phyloP scores from a whole-genome alignment of 306 rosid genomes.

The Vicia sativa region DNA sequence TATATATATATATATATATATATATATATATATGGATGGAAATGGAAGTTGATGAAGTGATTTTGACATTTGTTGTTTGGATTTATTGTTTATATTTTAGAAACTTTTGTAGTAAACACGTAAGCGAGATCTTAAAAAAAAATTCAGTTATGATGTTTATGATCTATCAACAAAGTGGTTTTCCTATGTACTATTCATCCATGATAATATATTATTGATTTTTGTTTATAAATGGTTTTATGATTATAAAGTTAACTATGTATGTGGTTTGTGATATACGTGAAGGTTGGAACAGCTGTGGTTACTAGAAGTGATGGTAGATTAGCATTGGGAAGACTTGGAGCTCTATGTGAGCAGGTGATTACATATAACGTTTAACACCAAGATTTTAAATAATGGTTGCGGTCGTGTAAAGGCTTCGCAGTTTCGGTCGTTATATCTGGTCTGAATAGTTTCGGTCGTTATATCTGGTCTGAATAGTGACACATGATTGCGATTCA shows the following conservation, averaged over 20 bases:
- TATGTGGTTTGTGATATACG: slow-evolving; percentile 5
- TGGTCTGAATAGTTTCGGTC: no score
- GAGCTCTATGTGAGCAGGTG: slow-evolving; percentile 94
- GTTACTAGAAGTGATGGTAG: slow-evolving; percentile 94
- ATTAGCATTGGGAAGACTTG: slow-evolving; percentile 89
- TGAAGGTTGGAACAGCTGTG: slow-evolving; percentile 97
- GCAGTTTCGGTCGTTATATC: no score
- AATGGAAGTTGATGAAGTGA: not conserved
- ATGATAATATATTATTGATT: not conserved
- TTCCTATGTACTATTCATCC: not conserved
- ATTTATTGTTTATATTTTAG: not conserved
- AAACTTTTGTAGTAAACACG: not conserved
- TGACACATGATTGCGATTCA: no score
- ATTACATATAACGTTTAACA: not conserved
- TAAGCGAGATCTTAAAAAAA: not conserved
- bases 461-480: no score
- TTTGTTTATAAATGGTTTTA: not conserved
- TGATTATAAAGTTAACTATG: not conserved
- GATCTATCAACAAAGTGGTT: not conserved
- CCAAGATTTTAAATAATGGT: no score
- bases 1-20: no score
- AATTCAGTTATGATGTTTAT: not conserved
- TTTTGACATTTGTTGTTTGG: not conserved
- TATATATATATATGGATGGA: not conserved
- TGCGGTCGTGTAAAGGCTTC: no score